Conservation (phyloP, 345 rosid genomes). For the Arabis alpina region DNA sequence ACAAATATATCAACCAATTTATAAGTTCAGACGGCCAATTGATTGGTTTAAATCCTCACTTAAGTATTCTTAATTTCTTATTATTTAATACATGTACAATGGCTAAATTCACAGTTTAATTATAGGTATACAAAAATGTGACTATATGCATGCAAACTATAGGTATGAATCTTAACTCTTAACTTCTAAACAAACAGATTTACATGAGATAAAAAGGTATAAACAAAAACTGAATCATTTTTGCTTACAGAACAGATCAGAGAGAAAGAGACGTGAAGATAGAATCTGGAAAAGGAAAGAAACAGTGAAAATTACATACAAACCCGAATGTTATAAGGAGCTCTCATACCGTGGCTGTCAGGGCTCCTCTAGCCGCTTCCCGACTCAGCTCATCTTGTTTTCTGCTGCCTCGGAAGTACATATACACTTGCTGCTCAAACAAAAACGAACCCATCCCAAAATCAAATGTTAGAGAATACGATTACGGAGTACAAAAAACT, state of each 20-base stretch:
- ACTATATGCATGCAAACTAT: no score
- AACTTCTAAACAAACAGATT: constrained; percentile 34
- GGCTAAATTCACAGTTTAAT: no score
- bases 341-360: constrained; percentile 70
- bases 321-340: constrained; percentile 22
- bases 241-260: constrained; percentile 21
- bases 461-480: neutral
- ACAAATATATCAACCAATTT: no score
- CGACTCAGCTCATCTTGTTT: constrained; percentile 67
- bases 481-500: neutral
- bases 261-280: neutral
- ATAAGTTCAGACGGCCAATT: no score
- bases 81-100: no score
- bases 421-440: constrained; percentile 72
- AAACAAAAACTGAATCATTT: constrained; percentile 14
- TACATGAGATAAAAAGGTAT: constrained; percentile 23
- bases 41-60: no score
- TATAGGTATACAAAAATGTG: no score
- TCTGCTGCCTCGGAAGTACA: constrained; percentile 87
- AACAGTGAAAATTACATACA: constrained; percentile 28
- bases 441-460: neutral
- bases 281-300: constrained; percentile 2
- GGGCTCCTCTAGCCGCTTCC: constrained; percentile 59
- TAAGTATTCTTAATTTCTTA: no score
- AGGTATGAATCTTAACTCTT: constrained; percentile 17